Conservation (phyloP, 140 eudicot species). For the Senecio squalidus region DNA sequence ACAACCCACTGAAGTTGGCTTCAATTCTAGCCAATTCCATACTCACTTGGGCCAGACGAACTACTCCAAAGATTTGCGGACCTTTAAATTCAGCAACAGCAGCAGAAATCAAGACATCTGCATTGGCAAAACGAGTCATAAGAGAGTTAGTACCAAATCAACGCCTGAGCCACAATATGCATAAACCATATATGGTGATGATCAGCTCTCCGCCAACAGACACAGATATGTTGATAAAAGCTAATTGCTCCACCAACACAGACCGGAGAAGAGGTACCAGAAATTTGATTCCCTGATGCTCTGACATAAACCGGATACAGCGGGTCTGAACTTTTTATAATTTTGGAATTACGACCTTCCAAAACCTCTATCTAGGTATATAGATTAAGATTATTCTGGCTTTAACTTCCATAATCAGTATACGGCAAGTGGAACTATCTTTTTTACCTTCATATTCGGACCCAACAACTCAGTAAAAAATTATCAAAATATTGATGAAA, state of each 20-base stretch:
- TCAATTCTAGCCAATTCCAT: slow-evolving; percentile 93
- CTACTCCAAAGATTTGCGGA: slow-evolving; percentile 77
- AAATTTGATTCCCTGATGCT: too few relatives aligned
- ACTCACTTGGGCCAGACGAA: slow-evolving; percentile 81
- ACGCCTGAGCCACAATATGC: not conserved
- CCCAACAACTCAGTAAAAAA: not conserved
- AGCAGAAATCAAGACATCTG: slow-evolving; percentile 83
- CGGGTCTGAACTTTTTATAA: too few relatives aligned
- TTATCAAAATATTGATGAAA: not conserved
- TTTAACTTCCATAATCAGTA: not conserved
- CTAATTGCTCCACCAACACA: not conserved
- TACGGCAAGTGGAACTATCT: not conserved
- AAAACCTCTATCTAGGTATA: not conserved
- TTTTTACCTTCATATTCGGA: not conserved
- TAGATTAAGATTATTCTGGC: too few relatives aligned
- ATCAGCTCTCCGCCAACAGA: not conserved
- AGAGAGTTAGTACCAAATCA: not conserved
- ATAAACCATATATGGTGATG: not conserved
- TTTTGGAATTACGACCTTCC: not conserved
- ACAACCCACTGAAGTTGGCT: slow-evolving; percentile 85
- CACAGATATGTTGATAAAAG: not conserved
- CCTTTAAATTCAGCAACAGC: slow-evolving; percentile 97
- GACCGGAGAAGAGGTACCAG: not conserved
- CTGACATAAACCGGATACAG: too few relatives aligned
- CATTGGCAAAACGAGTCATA: not conserved